These are phyloP conservation scores for Amanita thiersii DNA, from an alignment of 768 basidiomycete genomes.

Conservation along the genomic window DNA sequence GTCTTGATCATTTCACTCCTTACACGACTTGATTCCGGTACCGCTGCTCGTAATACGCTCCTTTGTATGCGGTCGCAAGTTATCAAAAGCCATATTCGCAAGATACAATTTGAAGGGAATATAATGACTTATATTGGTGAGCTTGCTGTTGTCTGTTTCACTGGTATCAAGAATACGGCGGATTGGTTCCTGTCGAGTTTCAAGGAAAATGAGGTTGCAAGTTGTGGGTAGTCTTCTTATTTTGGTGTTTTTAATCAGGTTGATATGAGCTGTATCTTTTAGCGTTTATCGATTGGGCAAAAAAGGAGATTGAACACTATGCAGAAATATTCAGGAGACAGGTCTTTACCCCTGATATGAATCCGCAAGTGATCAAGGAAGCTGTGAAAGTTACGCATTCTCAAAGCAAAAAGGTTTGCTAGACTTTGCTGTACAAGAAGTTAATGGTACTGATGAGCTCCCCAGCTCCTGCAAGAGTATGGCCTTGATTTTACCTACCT, in stretches of 20 bases:
- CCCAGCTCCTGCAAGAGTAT: conserved; percentile 80
- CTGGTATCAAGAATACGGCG: conserved; percentile 91
- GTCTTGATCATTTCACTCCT: conserved; percentile 68
- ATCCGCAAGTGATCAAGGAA: conserved; percentile 64
- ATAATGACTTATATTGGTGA: conserved; percentile 81
- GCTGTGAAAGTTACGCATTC: conserved; percentile 67
- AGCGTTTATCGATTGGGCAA: conserved; percentile 97
- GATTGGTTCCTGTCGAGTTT: conserved; percentile 98
- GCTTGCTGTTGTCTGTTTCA: conserved; percentile 84
- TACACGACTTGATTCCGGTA: conserved; percentile 63
- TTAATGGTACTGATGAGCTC: neutral
- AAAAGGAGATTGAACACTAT: conserved; percentile 74
- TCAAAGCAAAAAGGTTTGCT: conserved; percentile 79
- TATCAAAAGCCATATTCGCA: conserved; percentile 70
- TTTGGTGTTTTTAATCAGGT: conserved; percentile 1
- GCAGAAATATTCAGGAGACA: conserved; percentile 84
- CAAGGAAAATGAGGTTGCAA: conserved; percentile 90
- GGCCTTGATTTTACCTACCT: conserved; percentile 92
- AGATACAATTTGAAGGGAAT: conserved; percentile 86
- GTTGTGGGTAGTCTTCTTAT: conserved; percentile 45
- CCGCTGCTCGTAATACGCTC: conserved; percentile 78
- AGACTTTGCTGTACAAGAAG: neutral
- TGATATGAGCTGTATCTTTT: conserved; percentile 5
- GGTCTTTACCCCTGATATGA: conserved; percentile 80
- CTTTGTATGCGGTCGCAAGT: conserved; percentile 70